phyloP scores from a whole-genome alignment of 2,329 filamentous ascomycete species.

The Ascochyta fabae region DNA sequence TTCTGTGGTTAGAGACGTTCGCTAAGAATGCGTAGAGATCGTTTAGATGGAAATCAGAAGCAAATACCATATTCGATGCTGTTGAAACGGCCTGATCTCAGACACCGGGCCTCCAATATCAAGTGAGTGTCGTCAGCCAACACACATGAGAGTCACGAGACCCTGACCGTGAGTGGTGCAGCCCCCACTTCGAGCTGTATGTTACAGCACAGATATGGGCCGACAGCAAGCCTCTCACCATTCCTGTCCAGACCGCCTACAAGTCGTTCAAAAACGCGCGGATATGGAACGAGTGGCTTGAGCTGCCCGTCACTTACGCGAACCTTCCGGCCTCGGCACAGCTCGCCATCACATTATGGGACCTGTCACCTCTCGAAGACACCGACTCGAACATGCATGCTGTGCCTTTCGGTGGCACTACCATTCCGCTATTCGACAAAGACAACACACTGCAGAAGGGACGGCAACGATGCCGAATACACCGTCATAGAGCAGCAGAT shows the following conservation, averaged over 20 bases:
- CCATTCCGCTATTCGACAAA: constrained; percentile 86
- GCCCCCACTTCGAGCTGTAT: constrained; percentile 85
- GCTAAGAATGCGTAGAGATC: constrained; percentile 61
- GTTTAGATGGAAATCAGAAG: constrained; percentile 78
- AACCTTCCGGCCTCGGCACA: constrained; percentile 81
- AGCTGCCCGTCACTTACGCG: constrained; percentile 82
- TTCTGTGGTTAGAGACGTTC: background rate
- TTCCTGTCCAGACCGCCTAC: constrained; percentile 91
- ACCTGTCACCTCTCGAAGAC: constrained; percentile 80
- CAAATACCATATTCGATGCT: constrained; percentile 79
- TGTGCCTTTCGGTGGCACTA: constrained; percentile 93
- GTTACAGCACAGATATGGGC: constrained; percentile 94
- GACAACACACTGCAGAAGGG: constrained; percentile 93
- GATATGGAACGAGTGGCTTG: constrained; percentile 96
- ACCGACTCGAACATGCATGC: constrained; percentile 75
- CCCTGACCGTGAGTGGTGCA: constrained; percentile 43
- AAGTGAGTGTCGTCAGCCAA: constrained; percentile 57
- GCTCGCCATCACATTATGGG: constrained; percentile 94
- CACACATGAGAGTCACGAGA: background rate
- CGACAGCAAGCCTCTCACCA: constrained; percentile 91
- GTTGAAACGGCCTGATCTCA: constrained; percentile 77
- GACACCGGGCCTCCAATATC: constrained; percentile 85
- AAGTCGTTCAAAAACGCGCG: constrained; percentile 78
- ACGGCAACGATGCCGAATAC: constrained; percentile 85
- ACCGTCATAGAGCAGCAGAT: constrained; percentile 83